Conservation (phyloP, 2,329 filamentous ascomycete species). For the Calonectria montana region DNA sequence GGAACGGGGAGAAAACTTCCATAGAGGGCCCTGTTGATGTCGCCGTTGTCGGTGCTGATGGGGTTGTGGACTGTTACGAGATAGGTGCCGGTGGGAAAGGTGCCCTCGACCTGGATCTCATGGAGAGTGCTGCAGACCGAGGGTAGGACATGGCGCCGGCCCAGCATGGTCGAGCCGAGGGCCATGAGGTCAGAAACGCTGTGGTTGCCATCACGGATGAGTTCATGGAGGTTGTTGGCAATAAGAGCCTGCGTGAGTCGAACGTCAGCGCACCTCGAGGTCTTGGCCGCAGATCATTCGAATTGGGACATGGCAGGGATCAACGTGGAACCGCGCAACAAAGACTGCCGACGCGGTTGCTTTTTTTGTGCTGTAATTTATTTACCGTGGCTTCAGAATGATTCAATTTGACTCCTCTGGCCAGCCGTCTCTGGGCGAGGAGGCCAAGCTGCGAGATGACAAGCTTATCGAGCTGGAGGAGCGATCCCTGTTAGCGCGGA, state of each 20-base stretch:
- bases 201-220: constrained; percentile 96
- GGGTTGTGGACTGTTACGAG: constrained; percentile 95
- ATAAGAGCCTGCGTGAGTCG: constrained; percentile 73
- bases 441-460: constrained; percentile 89
- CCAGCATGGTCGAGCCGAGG: constrained; percentile 91
- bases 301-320: not conserved
- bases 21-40: constrained; percentile 88
- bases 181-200: constrained; percentile 93
- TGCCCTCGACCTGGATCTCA: constrained; percentile 94
- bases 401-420: constrained; percentile 88
- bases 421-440: constrained; percentile 88
- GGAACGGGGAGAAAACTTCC: constrained; percentile 91
- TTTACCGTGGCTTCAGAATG: constrained; percentile 86
- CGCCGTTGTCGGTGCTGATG: constrained; percentile 85
- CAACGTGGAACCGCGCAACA: not conserved
- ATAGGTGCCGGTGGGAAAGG: constrained; percentile 90
- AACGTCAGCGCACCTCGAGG: constrained; percentile 1
- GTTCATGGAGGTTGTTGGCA: constrained; percentile 90
- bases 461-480: constrained; percentile 89
- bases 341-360: not conserved
- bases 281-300: not conserved
- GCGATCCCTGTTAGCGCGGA: constrained; percentile 33
- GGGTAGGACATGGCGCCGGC: constrained; percentile 89
- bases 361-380: constrained; percentile 22
- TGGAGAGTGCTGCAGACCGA: constrained; percentile 81